Conservation (phyloP, 805 yeast species). For the Yamadazyma endophytica region DNA sequence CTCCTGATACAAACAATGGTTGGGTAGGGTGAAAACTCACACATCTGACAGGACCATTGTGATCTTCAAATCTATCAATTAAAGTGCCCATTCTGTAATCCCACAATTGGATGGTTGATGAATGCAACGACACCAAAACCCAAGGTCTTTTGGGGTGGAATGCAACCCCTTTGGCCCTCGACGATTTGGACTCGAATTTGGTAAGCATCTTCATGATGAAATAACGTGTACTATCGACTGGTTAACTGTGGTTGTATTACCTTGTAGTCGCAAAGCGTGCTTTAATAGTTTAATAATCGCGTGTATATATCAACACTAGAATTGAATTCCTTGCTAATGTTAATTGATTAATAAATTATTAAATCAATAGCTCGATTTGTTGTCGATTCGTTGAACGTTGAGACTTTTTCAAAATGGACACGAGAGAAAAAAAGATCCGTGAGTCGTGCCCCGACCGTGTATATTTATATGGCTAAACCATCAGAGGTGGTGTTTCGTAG, state of each 20-base stretch:
- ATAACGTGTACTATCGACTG: background rate
- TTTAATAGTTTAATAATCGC: background rate
- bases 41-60: conserved; percentile 96
- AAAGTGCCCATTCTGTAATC: conserved; percentile 99
- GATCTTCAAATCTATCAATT: conserved; percentile 95
- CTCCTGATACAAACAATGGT: conserved; percentile 94
- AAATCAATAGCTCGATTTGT: conserved; percentile 4
- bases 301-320: background rate
- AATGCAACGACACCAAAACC: conserved; percentile 91
- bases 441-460: background rate
- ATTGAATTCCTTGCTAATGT: too few relatives aligned
- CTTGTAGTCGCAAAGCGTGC: background rate
- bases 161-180: conserved; percentile 96
- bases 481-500: background rate
- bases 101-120: conserved; percentile 99
- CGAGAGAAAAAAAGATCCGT: conserved; percentile 5
- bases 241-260: background rate
- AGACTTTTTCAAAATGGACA: conserved; percentile 3
- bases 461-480: background rate
- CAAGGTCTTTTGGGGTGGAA: conserved; percentile 96
- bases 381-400: conserved; percentile 8
- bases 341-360: conserved; percentile 1
- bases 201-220: conserved; percentile 72
- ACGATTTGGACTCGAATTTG: conserved; percentile 93
- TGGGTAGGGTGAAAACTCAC: conserved; percentile 97